Conservation (phyloP, 2,329 filamentous ascomycete genomes). For the Xylariaceae sp. region DNA sequence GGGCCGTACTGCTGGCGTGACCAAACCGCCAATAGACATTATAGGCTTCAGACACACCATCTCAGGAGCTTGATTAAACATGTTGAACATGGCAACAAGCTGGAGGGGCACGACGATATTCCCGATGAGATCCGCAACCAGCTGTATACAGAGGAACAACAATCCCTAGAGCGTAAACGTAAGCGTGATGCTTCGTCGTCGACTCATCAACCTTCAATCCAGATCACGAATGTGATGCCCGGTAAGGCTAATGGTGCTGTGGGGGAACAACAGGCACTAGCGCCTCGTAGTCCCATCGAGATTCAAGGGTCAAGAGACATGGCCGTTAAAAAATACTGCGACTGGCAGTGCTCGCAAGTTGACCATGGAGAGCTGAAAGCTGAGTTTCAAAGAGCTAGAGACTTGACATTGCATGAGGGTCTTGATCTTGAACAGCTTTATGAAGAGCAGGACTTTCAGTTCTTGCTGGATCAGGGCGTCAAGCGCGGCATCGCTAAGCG, state of each 20-base stretch:
- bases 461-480: conserved; percentile 29
- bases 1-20: neutral
- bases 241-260: too few species aligned
- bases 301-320: too few species aligned
- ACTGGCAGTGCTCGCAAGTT: too few species aligned
- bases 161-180: neutral
- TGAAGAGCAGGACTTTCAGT: conserved; percentile 28
- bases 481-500: conserved; percentile 27
- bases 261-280: too few species aligned
- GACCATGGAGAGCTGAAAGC: too few species aligned
- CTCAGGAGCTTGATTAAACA: neutral
- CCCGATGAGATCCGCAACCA: neutral
- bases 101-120: neutral
- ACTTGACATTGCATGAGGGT: neutral
- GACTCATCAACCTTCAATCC: neutral
- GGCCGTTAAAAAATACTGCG: too few species aligned
- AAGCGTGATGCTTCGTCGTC: neutral
- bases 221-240: conserved; percentile 4
- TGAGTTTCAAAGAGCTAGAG: too few species aligned
- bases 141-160: neutral
- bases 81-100: neutral
- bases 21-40: neutral
- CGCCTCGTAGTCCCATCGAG: too few species aligned
- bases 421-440: conserved; percentile 27
- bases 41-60: neutral